Percentiles rank a stretch among this genome's conserved stretches.
Evolutionary conservation across 371 early-diverging fungal genomes (phyloP).

Genomic region (Chytridium lagenaria): DNA sequence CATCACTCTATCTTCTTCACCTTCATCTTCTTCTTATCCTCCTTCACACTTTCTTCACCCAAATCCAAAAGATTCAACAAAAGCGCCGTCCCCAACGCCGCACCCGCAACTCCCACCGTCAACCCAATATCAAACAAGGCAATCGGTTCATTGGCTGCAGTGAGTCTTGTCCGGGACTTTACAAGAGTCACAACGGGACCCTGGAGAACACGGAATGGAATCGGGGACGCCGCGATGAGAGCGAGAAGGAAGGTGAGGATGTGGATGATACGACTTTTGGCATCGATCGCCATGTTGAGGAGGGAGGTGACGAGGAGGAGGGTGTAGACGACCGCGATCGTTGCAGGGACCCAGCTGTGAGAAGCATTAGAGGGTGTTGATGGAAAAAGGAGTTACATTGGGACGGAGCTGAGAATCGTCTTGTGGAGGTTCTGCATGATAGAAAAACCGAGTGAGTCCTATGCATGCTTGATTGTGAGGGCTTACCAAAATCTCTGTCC

Average conservation of each 20-base stretch:
- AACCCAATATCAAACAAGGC: conserved; percentile 34
- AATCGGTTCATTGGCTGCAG: conserved; percentile 22
- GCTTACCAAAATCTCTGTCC: conserved; percentile 23
- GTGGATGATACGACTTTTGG: conserved; percentile 16
- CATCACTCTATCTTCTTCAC: conserved; percentile 18
- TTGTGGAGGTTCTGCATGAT: conserved; percentile 13
- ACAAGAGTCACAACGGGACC: conserved; percentile 17
- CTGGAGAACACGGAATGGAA: neutral
- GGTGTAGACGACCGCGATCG: conserved; percentile 19
- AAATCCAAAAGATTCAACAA: conserved; percentile 22
- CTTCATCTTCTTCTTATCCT: conserved; percentile 26
- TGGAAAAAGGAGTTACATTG: conserved; percentile 1
- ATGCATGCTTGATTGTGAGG: neutral
- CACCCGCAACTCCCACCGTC: conserved; percentile 16
- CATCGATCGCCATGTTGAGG: conserved; percentile 30
- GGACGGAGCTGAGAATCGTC: neutral
- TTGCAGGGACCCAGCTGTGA: conserved; percentile 15
- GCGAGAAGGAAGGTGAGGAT: conserved; percentile 21
- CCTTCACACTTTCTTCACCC: neutral
- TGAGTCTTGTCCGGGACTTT: neutral
- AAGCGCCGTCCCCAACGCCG: conserved; percentile 22
- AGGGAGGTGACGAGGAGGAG: conserved; percentile 26
- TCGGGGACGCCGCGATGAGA: conserved; percentile 7
- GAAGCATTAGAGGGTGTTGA: too few species aligned
- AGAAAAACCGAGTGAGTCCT: neutral